phyloP scores from a whole-genome alignment of 2,329 filamentous ascomycete genomes.

The Diaporthe aspalathi region DNA sequence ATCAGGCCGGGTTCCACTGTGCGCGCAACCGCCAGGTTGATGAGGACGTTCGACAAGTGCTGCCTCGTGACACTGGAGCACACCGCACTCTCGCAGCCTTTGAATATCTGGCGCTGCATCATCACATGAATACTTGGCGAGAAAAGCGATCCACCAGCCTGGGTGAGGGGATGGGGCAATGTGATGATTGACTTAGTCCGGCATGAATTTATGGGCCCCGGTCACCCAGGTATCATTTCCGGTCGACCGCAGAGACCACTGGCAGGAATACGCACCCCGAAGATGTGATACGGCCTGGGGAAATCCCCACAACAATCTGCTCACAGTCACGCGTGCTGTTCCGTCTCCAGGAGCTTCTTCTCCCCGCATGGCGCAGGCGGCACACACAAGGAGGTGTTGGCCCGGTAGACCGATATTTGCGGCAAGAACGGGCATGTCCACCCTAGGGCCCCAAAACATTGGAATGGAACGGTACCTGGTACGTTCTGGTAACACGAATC shows the following conservation, averaged over 20 bases:
- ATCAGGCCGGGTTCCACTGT: neutral
- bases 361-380: neutral
- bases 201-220: slow-evolving; percentile 22
- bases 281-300: neutral
- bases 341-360: neutral
- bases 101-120: slow-evolving; percentile 2
- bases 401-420: neutral
- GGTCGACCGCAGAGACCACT: slow-evolving; percentile 3
- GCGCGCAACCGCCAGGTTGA: neutral
- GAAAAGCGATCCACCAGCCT: slow-evolving; percentile 1
- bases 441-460: neutral
- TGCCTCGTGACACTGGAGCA: slow-evolving; percentile 23
- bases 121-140: slow-evolving; percentile 11
- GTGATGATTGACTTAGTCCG: slow-evolving; percentile 13
- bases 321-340: neutral
- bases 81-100: neutral
- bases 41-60: neutral
- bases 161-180: neutral
- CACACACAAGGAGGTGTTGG: neutral
- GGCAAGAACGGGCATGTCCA: neutral
- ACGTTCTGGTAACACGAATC: slow-evolving; percentile 17
- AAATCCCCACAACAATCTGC: neutral
- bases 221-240: slow-evolving; percentile 9
- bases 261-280: neutral
- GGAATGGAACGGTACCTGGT: neutral